Conservation (phyloP, 1,139 yeast genomes). For the Blastobotrys serpentis region DNA sequence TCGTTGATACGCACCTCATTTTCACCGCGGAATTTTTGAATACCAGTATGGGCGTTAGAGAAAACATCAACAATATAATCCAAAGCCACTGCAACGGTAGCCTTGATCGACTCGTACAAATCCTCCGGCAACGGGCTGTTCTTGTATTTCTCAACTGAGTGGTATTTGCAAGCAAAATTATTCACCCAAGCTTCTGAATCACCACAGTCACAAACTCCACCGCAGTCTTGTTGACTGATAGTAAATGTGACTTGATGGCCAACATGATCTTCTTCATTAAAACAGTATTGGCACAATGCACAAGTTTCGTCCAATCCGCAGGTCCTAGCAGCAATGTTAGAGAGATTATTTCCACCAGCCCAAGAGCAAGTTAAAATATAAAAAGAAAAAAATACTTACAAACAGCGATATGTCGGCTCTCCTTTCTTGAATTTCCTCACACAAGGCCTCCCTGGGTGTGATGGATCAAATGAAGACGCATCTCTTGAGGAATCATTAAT, state of each 20-base stretch:
- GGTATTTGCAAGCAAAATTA: conserved; percentile 52
- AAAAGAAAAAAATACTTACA: conserved; percentile 38
- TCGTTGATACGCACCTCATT: conserved; percentile 31
- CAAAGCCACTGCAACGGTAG: conserved; percentile 54
- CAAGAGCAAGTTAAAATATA: too few species aligned
- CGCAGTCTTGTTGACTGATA: conserved; percentile 75
- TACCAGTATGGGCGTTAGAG: conserved; percentile 44
- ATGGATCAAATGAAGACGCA: conserved; percentile 28
- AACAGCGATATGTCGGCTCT: conserved; percentile 82
- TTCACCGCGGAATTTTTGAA: conserved; percentile 32
- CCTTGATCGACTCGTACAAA: conserved; percentile 29
- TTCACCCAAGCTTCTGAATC: conserved; percentile 77
- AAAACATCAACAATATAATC: conserved; percentile 80
- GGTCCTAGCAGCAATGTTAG: conserved; percentile 40
- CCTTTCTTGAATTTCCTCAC: conserved; percentile 74
- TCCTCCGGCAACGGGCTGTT: conserved; percentile 34
- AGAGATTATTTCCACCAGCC: too few species aligned
- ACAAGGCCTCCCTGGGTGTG: conserved; percentile 72
- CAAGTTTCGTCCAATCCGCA: conserved; percentile 87
- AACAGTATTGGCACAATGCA: conserved; percentile 81
- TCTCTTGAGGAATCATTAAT: conserved; percentile 25
- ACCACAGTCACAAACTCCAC: conserved; percentile 96
- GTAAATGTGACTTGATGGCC: conserved; percentile 76
- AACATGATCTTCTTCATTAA: conserved; percentile 62
- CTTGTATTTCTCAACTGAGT: conserved; percentile 26